Evolutionary conservation across 1,139 yeast species (phyloP), one percentile per base, ranked within the genome.

Genomic region (Suhomyces yuchorum): DNA sequence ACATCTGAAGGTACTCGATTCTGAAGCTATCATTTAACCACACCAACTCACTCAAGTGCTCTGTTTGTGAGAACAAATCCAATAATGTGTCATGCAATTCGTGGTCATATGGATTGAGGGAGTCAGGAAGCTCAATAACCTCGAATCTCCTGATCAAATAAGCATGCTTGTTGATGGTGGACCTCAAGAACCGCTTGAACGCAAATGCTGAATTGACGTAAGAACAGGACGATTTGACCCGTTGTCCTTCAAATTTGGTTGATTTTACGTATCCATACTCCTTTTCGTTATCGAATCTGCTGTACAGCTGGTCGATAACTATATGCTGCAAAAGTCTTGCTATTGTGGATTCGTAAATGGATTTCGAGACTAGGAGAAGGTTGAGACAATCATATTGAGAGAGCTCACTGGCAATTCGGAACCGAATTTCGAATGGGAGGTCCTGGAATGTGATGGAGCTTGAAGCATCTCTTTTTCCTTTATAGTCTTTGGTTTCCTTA

Each of bases 351-450:
- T 48, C 51, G 48, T 68, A 66, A 54, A 75, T 59, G 2, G 62
- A 48, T 33, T 54, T 66, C 51, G 63, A 67, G 0, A 70, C 70
- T 6, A 62, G 53, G 37, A 77, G 51, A 18, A 78, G 55, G 48
- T 57, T 68, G 8, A 75, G 52, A 30, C 74, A 62, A 50, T 75
- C 81, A 46, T 69, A 66, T 54, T 78, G 83, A 14, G 72, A 61
- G 23, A 78, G 56, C n/a, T 64, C 51, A 28, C 63, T 59, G 7
- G 73, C 64, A 3, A 78, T 66, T 19, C 51, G 46, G 14, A 58
- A 44, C 15, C 71, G 56, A 17, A 77, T 58, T 51, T 78, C 83
- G 26, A 60, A 53, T 1, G 82, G 81, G 11, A 73, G 60, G 30
- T 46, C 49, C 24, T 59, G 62, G n/a, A 67, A 51, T 1, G 60